phyloP scores from a whole-genome alignment of 129 eudicot genomes.

The Helichrysum umbraculigerum region DNA sequence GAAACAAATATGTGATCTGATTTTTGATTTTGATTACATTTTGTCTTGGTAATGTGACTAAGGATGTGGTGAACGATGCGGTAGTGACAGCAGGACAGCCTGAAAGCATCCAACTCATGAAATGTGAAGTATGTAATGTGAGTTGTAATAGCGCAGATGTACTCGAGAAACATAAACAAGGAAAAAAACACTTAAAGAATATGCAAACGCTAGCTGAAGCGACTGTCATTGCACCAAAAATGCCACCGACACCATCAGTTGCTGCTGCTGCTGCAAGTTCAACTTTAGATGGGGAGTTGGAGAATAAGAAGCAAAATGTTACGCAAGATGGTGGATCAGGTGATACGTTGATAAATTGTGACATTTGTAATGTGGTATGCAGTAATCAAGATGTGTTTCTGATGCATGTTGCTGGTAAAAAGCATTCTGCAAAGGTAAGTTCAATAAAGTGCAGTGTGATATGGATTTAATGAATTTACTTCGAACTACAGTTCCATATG shows the following conservation, averaged over 20 bases:
- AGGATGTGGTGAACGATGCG: constrained; percentile 11
- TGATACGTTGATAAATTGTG: constrained; percentile 22
- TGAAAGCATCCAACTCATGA: constrained; percentile 2
- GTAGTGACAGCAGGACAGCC: background rate
- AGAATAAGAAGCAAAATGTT: constrained; percentile 36
- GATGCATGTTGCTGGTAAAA: constrained; percentile 43
- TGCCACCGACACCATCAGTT: constrained; percentile 18
- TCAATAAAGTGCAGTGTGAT: background rate
- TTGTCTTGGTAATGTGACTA: background rate
- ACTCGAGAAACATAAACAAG: constrained; percentile 39
- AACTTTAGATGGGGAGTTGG: constrained; percentile 24
- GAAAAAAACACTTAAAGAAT: constrained; percentile 41
- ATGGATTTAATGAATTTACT: background rate
- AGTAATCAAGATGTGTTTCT: constrained; percentile 34
- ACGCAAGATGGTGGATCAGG: constrained; percentile 39
- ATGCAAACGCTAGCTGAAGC: constrained; percentile 20
- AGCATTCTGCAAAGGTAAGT: constrained; percentile 46
- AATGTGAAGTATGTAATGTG: constrained; percentile 46
- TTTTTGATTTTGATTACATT: background rate
- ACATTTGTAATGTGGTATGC: constrained; percentile 50
- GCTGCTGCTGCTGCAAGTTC: constrained; percentile 9
- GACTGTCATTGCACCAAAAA: constrained; percentile 4
- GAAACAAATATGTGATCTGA: too few relatives aligned
- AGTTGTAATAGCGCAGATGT: constrained; percentile 27
- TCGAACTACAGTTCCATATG: background rate